Base-by-base conservation (phyloP, 2,329 filamentous ascomycete species). In the Elsinoe ampelina region DNA sequence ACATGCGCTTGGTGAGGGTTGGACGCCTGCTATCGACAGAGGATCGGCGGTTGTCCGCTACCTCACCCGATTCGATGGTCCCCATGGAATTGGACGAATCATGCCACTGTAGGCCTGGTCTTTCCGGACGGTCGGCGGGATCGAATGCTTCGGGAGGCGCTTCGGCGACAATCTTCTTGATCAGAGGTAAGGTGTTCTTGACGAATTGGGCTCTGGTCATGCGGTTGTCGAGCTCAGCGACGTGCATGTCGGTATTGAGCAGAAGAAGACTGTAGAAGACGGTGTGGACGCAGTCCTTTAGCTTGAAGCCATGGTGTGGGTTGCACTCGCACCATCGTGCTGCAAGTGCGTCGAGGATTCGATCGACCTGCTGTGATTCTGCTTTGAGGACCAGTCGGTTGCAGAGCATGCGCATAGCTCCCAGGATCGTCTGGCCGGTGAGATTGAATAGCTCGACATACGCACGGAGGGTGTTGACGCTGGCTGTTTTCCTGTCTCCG, bases 371-470 rank as follows among this genome's bases (percentile, higher is more conserved):
- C 71, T 98, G 93, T 2, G 91, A 95, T 72, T 98, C 93, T 39
- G 88, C 93, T 63, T 88, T 87, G 58, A 98, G 77, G 3, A 93
- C 79, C 20, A 97, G 77, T 32, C 88, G 85, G 55, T 81, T 81
- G 69, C 93, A 98, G 22, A 98, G 78, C 59, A 85, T 81, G 22
- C 93, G 84, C 61, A 97, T 77, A 6, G 88, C 83, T 36, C 80
- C 77, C 13, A 97, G 78, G 48, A 97, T 85, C 69, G 88, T 95
- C 65, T 87, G 78, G 63, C 86, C 85, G 6, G 81, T 76, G 74
- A 93, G 97, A 67, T 96, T 86, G 68, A 92, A 96, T 10, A 96
- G 75, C 59, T 89, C 84, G 86, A 98, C 95, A 71, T 95, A 98
- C 0, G 92, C 92, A 62, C 77, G 77, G 50, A 83, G 72, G n/a